phyloP scores from a whole-genome alignment of 2,329 filamentous ascomycete genomes.

The Waltergamsia citrina region DNA sequence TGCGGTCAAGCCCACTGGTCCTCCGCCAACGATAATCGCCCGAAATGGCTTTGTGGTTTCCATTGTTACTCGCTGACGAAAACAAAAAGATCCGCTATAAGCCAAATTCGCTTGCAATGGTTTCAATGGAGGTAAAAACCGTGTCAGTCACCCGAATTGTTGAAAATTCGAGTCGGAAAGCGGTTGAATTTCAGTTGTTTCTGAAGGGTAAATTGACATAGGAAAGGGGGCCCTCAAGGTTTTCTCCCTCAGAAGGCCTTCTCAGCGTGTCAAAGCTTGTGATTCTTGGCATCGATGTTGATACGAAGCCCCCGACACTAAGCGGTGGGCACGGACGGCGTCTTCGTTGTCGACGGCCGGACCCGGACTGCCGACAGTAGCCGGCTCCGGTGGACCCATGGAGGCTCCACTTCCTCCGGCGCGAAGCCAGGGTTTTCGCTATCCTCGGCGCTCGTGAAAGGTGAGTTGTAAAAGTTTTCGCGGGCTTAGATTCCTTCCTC shows the following conservation, averaged over 20 bases:
- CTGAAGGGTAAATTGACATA: not conserved
- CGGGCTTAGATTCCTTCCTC: too few species aligned
- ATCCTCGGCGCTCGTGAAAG: too few species aligned
- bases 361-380: not conserved
- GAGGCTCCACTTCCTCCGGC: too few species aligned
- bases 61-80: too few species aligned
- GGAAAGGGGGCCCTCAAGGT: not conserved
- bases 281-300: not conserved
- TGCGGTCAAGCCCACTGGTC: conserved; percentile 16
- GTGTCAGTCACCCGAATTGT: not conserved
- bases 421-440: too few species aligned
- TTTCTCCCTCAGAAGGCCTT: not conserved
- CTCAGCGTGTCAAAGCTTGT: not conserved
- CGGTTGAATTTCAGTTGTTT: too few species aligned
- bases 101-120: too few species aligned
- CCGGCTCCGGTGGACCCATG: too few species aligned
- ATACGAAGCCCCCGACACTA: not conserved
- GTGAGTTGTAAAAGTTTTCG: too few species aligned
- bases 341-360: not conserved
- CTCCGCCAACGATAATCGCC: conserved; percentile 19
- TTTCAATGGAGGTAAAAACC: too few species aligned
- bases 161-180: not conserved
- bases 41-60: conserved; percentile 1
- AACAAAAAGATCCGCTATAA: too few species aligned
- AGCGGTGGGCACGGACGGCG: not conserved